Conservation (phyloP, 148 eudicot species). For the Hydrangea macrophylla region DNA sequence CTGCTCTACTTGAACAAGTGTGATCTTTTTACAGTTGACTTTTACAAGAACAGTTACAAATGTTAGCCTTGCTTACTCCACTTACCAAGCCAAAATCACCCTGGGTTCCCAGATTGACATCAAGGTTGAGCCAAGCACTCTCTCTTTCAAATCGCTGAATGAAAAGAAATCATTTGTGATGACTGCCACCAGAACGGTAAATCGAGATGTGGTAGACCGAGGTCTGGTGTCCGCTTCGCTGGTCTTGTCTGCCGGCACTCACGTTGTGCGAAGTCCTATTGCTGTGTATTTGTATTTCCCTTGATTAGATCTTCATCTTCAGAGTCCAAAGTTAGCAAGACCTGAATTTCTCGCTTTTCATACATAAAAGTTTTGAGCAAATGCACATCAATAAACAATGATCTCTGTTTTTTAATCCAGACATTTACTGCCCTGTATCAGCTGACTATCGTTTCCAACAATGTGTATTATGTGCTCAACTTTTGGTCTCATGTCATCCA, state of each 20-base stretch:
- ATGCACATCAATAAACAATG: no score
- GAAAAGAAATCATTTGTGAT: conserved; percentile 35
- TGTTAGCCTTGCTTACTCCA: conserved; percentile 43
- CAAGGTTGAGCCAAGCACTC: conserved; percentile 30
- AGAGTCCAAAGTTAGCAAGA: no score
- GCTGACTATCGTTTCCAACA: not conserved
- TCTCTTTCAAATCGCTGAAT: conserved; percentile 30
- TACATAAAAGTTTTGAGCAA: no score
- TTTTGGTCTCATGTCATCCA: not conserved
- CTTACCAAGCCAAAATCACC: conserved; percentile 33
- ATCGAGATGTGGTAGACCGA: no score
- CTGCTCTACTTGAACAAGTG: not conserved
- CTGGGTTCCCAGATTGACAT: not conserved
- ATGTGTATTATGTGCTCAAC: not conserved
- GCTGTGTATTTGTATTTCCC: conserved; percentile 14
- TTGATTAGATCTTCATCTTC: no score
- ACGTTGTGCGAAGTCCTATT: conserved; percentile 54
- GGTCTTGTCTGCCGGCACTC: conserved; percentile 51
- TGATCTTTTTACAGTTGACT: not conserved
- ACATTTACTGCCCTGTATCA: no score
- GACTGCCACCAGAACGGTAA: conserved; percentile 20
- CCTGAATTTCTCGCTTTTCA: no score
- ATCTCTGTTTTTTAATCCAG: no score
- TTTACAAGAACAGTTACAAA: conserved; percentile 54
- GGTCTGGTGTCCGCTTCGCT: conserved; percentile 23